Evolutionary conservation across 176 grass and related monocot species (phyloP).

Genomic region (Oryza rufipogon): DNA sequence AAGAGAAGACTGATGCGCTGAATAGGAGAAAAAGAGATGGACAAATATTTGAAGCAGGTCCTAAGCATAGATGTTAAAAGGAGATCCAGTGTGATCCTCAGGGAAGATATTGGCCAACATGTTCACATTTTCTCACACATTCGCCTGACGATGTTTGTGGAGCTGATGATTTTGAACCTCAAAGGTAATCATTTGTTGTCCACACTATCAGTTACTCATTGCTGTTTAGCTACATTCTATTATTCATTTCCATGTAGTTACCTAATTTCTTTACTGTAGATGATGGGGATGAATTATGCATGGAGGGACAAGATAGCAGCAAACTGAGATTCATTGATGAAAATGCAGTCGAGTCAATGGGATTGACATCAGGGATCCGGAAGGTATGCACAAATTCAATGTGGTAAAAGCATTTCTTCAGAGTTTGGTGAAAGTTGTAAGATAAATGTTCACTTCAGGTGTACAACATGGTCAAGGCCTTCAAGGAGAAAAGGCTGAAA

Average conservation of each 20-base stretch:
- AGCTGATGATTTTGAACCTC: constrained; percentile 74
- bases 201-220: background rate
- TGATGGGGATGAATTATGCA: constrained; percentile 44
- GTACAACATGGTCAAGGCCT: constrained; percentile 80
- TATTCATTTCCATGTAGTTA: background rate
- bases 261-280: constrained; percentile 51
- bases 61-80: constrained; percentile 41
- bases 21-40: constrained; percentile 74
- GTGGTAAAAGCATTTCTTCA: background rate
- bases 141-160: constrained; percentile 79
- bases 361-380: constrained; percentile 81
- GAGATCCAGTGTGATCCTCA: constrained; percentile 44
- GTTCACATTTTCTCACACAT: constrained; percentile 96
- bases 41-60: constrained; percentile 71
- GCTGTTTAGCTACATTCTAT: background rate
- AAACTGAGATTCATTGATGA: constrained; percentile 61
- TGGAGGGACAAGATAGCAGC: constrained; percentile 26
- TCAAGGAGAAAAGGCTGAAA: constrained; percentile 54
- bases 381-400: constrained; percentile 58
- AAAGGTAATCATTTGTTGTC: constrained; percentile 53
- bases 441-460: constrained; percentile 54
- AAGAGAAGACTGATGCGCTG: constrained; percentile 43
- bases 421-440: constrained; percentile 3
- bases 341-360: constrained; percentile 62
- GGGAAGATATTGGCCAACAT: constrained; percentile 77